Evolutionary conservation across 208 protist genomes (phyloP), one percentile per base, ranked within the genome.

Genomic region (Wallacemonas sp.): DNA sequence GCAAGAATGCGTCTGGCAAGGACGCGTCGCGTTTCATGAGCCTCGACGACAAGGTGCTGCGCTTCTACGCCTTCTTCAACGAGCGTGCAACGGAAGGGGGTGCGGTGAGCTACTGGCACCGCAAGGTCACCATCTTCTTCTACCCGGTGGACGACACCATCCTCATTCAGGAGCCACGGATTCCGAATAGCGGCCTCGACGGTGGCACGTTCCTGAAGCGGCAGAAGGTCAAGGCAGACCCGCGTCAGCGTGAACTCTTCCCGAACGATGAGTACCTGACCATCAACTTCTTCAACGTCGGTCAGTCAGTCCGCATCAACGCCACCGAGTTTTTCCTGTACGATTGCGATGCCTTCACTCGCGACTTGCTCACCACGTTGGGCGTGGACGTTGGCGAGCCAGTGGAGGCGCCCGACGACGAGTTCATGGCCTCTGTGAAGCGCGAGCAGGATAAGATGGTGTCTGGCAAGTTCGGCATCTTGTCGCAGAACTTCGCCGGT

Each of bases 61-160:
- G 94, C 34, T 99, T 99, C 76, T 96, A 94, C 61, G 96, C 93
- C 14, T 99, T 94, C 83, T 98, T 98, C 81, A 82, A 84, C 27
- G 97, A 99, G 77, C 83, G 79, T 5, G 88, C 98, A 14, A 80
- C 92, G 21, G 97, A 99, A 68, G 91, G 83, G 8, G 81, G 76
- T 1, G 55, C 72, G 3, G 89, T 98, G 52, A 63, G 84, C n/a
- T 88, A 75, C 43, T 96, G 97, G 82, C 81, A 99, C 29, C 88
- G 96, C 60, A 80, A 82, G 29, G 88, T 96, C 54, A 81, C 90
- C 39, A 95, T 99, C 32, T 78, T 85, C 36, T 98, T 97, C 66
- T 99, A 93, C 65, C 86, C 96, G 1, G 88, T 82, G 47, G 97
- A 99, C 72, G 92, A 98, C 71, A 97, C 97, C 32, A 77, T 99